Conservation (phyloP, 495 filamentous ascomycete species). For the Hypoxylon intermedium region DNA sequence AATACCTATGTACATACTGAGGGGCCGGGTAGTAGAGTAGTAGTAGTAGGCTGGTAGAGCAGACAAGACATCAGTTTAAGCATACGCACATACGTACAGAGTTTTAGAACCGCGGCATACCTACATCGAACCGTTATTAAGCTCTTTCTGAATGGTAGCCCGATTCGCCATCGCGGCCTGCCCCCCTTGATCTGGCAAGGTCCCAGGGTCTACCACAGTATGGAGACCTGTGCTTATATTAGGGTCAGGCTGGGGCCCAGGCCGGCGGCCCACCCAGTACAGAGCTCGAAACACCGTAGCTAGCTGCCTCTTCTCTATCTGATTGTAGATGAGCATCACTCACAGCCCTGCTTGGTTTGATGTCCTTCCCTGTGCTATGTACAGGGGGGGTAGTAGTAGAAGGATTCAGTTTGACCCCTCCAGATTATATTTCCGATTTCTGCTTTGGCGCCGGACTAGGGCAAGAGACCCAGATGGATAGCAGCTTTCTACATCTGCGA, state of each 20-base stretch:
- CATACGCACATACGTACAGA: conserved; percentile 10
- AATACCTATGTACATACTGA: conserved; percentile 13
- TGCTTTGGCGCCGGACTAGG: conserved; percentile 37
- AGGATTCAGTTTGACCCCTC: conserved; percentile 45
- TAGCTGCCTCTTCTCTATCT: conserved; percentile 25
- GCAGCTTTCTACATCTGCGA: conserved; percentile 28
- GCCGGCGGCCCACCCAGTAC: conserved; percentile 38
- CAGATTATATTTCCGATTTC: conserved; percentile 42
- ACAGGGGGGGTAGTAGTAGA: conserved; percentile 40
- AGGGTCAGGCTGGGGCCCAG: conserved; percentile 37
- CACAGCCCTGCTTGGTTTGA: conserved; percentile 39
- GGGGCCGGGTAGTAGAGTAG: too few relatives aligned
- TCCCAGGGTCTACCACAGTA: conserved; percentile 42
- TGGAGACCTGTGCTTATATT: conserved; percentile 41
- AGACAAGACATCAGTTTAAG: conserved; percentile 16
- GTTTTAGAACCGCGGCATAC: conserved; percentile 3
- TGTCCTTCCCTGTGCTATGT: conserved; percentile 34
- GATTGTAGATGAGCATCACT: conserved; percentile 30
- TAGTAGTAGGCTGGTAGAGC: too few relatives aligned
- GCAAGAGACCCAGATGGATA: conserved; percentile 36
- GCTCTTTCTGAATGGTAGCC: conserved; percentile 34
- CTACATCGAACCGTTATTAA: conserved; percentile 32
- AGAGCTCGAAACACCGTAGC: conserved; percentile 39
- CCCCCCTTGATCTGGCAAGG: conserved; percentile 43
- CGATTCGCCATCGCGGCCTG: conserved; percentile 45